These are phyloP conservation scores for Sporothrix pseudoabietina DNA, from an alignment of 2,329 filamentous ascomycete species.

Conservation along the genomic window DNA sequence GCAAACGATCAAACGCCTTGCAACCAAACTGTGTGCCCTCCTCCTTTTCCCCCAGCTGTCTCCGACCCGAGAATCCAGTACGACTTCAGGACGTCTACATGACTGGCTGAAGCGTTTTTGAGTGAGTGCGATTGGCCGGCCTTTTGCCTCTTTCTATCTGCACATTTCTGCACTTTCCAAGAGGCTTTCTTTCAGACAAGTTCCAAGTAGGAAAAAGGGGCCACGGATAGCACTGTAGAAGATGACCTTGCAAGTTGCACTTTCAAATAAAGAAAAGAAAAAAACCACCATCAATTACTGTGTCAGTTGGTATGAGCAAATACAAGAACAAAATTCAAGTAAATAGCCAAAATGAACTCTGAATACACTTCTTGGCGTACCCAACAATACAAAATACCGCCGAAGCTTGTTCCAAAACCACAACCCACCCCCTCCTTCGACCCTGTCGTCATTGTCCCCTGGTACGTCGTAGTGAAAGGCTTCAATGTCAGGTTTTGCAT, in stretches of 20 bases:
- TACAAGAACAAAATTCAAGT: neutral
- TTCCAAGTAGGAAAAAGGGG: constrained; percentile 13
- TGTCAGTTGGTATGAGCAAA: too few relatives aligned
- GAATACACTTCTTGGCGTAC: neutral
- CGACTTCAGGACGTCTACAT: constrained; percentile 1
- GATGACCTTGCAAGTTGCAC: too few relatives aligned
- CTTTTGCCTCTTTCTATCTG: neutral
- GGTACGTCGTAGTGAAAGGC: neutral
- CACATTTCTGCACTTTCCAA: neutral
- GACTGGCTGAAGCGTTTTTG: neutral
- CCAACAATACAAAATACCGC: neutral
- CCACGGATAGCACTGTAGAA: too few relatives aligned
- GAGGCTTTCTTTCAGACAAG: neutral
- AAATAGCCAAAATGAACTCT: neutral
- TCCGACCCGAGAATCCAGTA: neutral
- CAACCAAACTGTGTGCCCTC: constrained; percentile 11
- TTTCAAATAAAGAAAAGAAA: neutral
- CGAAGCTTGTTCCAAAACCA: neutral
- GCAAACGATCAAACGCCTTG: constrained; percentile 27
- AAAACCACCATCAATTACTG: neutral
- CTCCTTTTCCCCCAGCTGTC: neutral
- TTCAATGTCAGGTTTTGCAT: neutral
- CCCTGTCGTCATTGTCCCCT: constrained; percentile 9
- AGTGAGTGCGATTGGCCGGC: neutral
- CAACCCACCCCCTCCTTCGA: neutral